phyloP scores from a whole-genome alignment of 2,329 filamentous ascomycete species.

The Dendryphion nanum region DNA sequence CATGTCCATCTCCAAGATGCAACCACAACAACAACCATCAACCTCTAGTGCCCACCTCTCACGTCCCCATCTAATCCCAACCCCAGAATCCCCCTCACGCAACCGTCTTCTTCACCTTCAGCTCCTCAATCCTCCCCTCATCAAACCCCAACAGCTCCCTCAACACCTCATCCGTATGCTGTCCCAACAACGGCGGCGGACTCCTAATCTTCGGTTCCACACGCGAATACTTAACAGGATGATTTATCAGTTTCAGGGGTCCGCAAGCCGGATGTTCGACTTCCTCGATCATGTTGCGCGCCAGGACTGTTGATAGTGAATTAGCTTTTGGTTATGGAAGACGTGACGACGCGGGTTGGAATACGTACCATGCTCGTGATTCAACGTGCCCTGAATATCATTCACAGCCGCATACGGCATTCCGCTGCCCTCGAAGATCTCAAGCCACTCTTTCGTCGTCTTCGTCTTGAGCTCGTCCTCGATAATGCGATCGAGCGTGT shows the following conservation, averaged over 20 bases:
- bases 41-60: no score
- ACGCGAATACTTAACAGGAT: constrained; percentile 89
- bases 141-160: constrained; percentile 26
- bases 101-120: constrained; percentile 19
- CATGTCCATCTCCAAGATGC: no score
- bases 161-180: constrained; percentile 36
- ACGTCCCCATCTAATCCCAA: no score
- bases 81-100: no score
- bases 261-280: constrained; percentile 81
- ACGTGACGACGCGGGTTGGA: background rate
- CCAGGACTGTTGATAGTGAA: constrained; percentile 49
- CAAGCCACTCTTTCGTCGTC: constrained; percentile 85
- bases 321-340: background rate
- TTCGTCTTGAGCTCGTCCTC: constrained; percentile 70
- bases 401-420: constrained; percentile 95
- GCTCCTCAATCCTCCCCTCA: constrained; percentile 19
- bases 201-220: constrained; percentile 72
- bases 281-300: constrained; percentile 85
- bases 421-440: constrained; percentile 81
- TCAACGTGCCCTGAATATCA: constrained; percentile 80
- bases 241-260: constrained; percentile 82
- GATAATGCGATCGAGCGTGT: constrained; percentile 74
- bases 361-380: constrained; percentile 72
- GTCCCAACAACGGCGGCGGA: constrained; percentile 75
- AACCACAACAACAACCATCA: no score